Evolutionary conservation across 495 filamentous ascomycete genomes (phyloP).

Genomic region (Hypoxylon trugodes): DNA sequence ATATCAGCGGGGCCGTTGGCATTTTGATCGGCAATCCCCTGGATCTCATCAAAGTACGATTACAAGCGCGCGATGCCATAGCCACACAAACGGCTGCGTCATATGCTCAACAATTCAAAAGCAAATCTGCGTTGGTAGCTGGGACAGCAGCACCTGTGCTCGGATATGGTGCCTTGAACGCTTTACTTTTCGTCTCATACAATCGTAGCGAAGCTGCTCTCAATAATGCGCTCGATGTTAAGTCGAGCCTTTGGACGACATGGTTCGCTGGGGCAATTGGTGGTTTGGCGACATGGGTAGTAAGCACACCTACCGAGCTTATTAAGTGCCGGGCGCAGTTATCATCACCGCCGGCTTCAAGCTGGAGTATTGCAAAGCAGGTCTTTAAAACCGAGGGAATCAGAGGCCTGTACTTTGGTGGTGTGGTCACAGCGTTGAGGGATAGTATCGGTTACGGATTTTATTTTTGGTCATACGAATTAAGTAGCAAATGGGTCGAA

Average conservation of each 20-base stretch:
- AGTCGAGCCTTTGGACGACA: slow-evolving; percentile 60
- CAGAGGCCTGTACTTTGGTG: slow-evolving; percentile 78
- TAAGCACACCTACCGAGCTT: slow-evolving; percentile 86
- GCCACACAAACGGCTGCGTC: slow-evolving; percentile 28
- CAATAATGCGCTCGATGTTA: slow-evolving; percentile 50
- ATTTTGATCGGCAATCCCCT: slow-evolving; percentile 90
- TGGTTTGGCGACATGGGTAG: slow-evolving; percentile 80
- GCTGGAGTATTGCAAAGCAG: slow-evolving; percentile 67
- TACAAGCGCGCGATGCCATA: slow-evolving; percentile 65
- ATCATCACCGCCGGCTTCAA: slow-evolving; percentile 51
- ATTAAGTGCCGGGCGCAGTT: slow-evolving; percentile 87
- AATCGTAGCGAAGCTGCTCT: slow-evolving; percentile 75
- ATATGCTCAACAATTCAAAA: slow-evolving; percentile 46
- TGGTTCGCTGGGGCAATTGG: slow-evolving; percentile 80
- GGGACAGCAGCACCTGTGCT: slow-evolving; percentile 83
- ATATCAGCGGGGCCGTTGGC: slow-evolving; percentile 80
- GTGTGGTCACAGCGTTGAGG: slow-evolving; percentile 77
- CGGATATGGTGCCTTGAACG: slow-evolving; percentile 89
- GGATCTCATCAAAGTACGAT: slow-evolving; percentile 82
- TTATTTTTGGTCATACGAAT: slow-evolving; percentile 91
- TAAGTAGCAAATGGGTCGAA: slow-evolving; percentile 65
- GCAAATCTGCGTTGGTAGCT: slow-evolving; percentile 46
- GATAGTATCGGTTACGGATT: slow-evolving; percentile 92
- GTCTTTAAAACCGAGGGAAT: slow-evolving; percentile 69
- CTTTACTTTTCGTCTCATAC: slow-evolving; percentile 84